These are phyloP conservation scores for Viridothelium virens DNA, from an alignment of 495 filamentous ascomycete species.

Conservation along the genomic window DNA sequence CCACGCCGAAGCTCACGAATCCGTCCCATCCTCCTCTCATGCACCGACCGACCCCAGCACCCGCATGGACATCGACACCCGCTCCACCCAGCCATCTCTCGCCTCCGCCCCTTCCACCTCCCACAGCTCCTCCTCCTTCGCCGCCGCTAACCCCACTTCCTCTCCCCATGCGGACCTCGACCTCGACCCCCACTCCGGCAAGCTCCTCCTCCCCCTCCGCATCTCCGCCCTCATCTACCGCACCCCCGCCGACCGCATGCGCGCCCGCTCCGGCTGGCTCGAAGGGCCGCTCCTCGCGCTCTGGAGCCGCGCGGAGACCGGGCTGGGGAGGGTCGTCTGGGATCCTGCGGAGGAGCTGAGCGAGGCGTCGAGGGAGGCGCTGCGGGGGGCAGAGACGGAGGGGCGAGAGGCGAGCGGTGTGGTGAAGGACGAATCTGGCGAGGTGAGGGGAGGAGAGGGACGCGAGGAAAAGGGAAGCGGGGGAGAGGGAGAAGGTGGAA, in stretches of 20 bases:
- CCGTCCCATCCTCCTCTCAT: background rate
- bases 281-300: slow-evolving; percentile 63
- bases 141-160: too few relatives aligned
- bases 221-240: slow-evolving; percentile 56
- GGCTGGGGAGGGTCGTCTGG: slow-evolving; percentile 36
- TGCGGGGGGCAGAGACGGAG: too few relatives aligned
- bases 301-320: slow-evolving; percentile 52
- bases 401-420: too few relatives aligned
- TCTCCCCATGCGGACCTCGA: too few relatives aligned
- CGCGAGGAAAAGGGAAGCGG: background rate
- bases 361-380: slow-evolving; percentile 12
- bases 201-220: slow-evolving; percentile 45
- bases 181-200: slow-evolving; percentile 23
- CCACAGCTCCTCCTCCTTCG: background rate
- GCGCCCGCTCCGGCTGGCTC: slow-evolving; percentile 63
- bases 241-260: slow-evolving; percentile 55
- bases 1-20: background rate
- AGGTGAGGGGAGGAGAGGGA: too few relatives aligned
- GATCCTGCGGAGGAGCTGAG: background rate
- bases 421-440: too few relatives aligned
- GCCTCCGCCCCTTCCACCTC: background rate
- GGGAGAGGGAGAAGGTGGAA: background rate
- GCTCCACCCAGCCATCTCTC: background rate
- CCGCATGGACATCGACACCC: background rate
- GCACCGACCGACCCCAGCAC: background rate